These are phyloP conservation scores for Magnolia changhungtana DNA, from an alignment of 164 flowering plant species.

Conservation along the genomic window DNA sequence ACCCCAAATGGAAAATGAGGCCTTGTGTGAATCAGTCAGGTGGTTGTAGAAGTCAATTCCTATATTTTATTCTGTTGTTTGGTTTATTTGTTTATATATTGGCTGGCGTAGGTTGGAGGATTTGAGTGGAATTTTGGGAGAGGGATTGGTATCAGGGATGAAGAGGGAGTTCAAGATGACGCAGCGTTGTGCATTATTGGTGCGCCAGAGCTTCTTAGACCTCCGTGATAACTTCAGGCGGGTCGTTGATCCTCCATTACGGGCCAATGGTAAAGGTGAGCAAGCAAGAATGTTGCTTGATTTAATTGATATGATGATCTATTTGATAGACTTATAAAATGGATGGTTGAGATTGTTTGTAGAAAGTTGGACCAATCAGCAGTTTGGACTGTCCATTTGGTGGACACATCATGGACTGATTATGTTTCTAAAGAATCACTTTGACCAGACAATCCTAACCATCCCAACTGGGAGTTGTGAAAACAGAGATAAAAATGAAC, in stretches of 20 bases:
- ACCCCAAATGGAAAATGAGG: neutral
- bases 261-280: slow-evolving; percentile 36
- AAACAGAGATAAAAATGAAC: no score
- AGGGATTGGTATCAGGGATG: slow-evolving; percentile 66
- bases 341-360: neutral
- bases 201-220: slow-evolving; percentile 66
- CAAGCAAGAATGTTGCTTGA: neutral
- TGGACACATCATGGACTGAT: neutral
- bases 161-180: slow-evolving; percentile 65
- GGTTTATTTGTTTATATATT: neutral
- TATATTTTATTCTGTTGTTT: neutral
- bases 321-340: neutral
- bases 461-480: no score
- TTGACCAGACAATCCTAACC: neutral
- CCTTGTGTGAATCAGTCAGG: neutral
- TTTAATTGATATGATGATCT: neutral
- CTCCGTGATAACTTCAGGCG: slow-evolving; percentile 78
- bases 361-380: neutral
- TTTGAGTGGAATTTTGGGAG: slow-evolving; percentile 49
- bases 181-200: slow-evolving; percentile 49
- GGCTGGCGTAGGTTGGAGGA: slow-evolving; percentile 19
- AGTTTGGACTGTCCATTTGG: neutral
- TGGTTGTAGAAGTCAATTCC: neutral
- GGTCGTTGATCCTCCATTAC: slow-evolving; percentile 64
- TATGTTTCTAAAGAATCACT: neutral